Evolutionary conservation across 2,329 filamentous ascomycete species (phyloP).

Genomic region (Ceratocystis papillata): DNA sequence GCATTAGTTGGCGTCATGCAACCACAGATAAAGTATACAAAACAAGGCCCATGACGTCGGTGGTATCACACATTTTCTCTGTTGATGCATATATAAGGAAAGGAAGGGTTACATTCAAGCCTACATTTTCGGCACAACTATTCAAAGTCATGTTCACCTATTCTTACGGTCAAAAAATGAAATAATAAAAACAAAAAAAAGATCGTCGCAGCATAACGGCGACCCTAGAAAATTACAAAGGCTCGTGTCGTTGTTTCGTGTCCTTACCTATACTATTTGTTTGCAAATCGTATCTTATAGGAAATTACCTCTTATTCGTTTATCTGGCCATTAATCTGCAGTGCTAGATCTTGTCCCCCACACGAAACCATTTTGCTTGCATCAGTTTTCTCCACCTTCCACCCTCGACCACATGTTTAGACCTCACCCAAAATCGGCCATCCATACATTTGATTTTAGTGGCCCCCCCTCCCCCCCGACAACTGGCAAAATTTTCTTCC

Average conservation of each 20-base stretch:
- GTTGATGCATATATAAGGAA: not conserved
- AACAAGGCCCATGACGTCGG: not conserved
- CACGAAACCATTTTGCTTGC: not conserved
- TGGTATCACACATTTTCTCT: not conserved
- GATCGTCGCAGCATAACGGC: too few relatives aligned
- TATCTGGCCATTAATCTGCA: not conserved
- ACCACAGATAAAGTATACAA: not conserved
- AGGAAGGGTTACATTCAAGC: not conserved
- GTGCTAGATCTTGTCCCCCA: not conserved
- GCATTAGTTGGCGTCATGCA: not conserved
- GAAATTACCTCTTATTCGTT: constrained; percentile 1
- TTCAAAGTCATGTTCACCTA: not conserved
- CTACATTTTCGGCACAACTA: not conserved
- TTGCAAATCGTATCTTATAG: not conserved
- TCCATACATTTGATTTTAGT: not conserved
- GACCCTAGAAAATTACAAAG: not conserved
- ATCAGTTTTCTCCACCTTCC: not conserved
- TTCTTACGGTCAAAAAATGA: too few relatives aligned
- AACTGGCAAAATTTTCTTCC: not conserved
- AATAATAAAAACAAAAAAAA: too few relatives aligned
- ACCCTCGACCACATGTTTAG: not conserved
- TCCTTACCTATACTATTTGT: not conserved
- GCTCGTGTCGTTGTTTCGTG: not conserved
- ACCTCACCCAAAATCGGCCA: not conserved
- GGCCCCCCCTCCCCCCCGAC: not conserved